These are phyloP conservation scores for Aspergillus sp. DNA, from an alignment of 2,329 filamentous ascomycete genomes.

Conservation along the genomic window DNA sequence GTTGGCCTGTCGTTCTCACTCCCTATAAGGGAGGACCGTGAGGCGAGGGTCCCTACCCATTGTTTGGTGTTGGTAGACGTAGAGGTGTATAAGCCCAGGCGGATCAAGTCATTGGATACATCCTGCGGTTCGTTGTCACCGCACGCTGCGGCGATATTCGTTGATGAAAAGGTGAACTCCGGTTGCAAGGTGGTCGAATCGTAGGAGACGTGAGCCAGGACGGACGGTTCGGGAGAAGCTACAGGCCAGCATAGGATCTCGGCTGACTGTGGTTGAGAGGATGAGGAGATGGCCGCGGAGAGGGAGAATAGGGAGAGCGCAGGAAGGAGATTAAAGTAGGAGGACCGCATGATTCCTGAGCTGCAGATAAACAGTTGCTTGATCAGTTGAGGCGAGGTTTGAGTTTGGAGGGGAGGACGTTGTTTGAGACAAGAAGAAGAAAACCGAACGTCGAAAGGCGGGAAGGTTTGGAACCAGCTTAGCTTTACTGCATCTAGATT, in stretches of 20 bases:
- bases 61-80: conserved; percentile 35
- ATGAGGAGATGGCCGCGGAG: conserved; percentile 17
- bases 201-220: conserved; percentile 46
- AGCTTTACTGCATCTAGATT: too few species aligned
- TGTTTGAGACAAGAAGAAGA: background rate
- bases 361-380: background rate
- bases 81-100: conserved; percentile 54
- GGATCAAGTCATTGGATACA: conserved; percentile 52
- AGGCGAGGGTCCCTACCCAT: conserved; percentile 46
- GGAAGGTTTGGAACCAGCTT: too few species aligned
- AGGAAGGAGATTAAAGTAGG: conserved; percentile 11
- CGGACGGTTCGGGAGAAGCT: conserved; percentile 33
- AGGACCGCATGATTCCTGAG: conserved; percentile 15
- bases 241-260: conserved; percentile 46
- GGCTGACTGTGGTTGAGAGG: conserved; percentile 25
- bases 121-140: conserved; percentile 10
- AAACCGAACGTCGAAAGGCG: background rate
- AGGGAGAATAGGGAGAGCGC: conserved; percentile 20
- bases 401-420: background rate
- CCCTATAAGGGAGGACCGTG: conserved; percentile 34
- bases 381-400: background rate
- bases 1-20: conserved; percentile 30
- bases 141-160: conserved; percentile 30
- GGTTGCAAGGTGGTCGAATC: conserved; percentile 40
- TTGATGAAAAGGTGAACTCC: conserved; percentile 41